These are phyloP conservation scores for Takashimella koratensis DNA, from an alignment of 1,284 basidiomycete species.

Conservation along the genomic window DNA sequence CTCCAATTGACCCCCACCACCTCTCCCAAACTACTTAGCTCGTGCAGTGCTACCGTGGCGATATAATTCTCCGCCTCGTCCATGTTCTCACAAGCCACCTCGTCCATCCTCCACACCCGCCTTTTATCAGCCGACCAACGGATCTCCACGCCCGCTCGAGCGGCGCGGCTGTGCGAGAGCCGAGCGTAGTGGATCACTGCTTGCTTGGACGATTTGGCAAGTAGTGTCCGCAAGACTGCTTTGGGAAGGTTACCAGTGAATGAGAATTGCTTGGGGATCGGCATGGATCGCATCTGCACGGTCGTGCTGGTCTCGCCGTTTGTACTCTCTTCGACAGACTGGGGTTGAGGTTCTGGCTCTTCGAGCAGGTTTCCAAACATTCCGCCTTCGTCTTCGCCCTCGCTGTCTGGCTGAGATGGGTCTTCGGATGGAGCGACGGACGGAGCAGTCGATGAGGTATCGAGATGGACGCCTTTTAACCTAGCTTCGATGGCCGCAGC, in stretches of 20 bases:
- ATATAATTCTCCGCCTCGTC: conserved; percentile 87
- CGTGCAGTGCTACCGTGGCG: conserved; percentile 77
- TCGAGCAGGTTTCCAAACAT: conserved; percentile 76
- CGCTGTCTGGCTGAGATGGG: neutral
- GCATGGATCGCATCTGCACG: conserved; percentile 68
- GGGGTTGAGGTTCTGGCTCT: conserved; percentile 50
- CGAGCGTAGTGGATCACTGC: conserved; percentile 66
- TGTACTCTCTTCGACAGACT: conserved; percentile 48
- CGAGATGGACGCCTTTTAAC: conserved; percentile 51
- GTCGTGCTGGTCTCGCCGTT: conserved; percentile 54
- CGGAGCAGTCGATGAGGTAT: neutral
- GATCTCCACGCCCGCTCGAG: conserved; percentile 65
- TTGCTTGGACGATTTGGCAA: conserved; percentile 59
- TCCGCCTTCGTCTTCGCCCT: conserved; percentile 57
- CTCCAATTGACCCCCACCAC: conserved; percentile 47
- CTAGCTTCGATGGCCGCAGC: conserved; percentile 56
- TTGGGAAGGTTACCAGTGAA: conserved; percentile 38
- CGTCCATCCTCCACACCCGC: conserved; percentile 76
- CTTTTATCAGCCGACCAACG: conserved; percentile 63
- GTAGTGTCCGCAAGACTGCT: conserved; percentile 23
- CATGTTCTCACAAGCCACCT: conserved; percentile 73
- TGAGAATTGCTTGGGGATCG: conserved; percentile 74
- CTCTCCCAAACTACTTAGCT: conserved; percentile 56
- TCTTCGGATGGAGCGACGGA: neutral
- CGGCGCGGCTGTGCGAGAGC: conserved; percentile 65